Evolutionary conservation across 768 basidiomycete genomes (phyloP).

Genomic region (Suillus alpinus): DNA sequence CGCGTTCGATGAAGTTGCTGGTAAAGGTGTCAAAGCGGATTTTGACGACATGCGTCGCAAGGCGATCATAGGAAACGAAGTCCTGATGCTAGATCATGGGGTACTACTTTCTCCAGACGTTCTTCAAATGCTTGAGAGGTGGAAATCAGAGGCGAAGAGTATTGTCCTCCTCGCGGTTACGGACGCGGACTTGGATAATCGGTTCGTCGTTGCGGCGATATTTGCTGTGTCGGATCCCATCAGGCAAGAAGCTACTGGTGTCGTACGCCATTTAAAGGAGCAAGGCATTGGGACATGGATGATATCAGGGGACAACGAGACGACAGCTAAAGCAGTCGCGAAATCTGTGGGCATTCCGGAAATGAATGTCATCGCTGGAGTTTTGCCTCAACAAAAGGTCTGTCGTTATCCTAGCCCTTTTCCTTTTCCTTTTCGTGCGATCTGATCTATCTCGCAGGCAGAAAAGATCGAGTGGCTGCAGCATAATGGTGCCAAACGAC

Average conservation of each 20-base stretch:
- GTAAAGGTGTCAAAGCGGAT: conserved; percentile 57
- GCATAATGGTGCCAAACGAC: conserved; percentile 35
- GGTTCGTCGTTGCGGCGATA: conserved; percentile 39
- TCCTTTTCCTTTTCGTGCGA: neutral
- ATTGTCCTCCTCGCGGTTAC: conserved; percentile 58
- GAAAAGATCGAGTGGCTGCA: conserved; percentile 61
- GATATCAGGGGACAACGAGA: conserved; percentile 76
- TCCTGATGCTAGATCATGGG: conserved; percentile 55
- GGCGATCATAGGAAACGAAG: conserved; percentile 68
- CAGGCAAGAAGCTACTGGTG: conserved; percentile 53
- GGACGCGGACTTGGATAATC: conserved; percentile 3
- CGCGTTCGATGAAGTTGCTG: conserved; percentile 58
- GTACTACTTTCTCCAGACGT: conserved; percentile 30
- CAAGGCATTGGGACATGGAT: conserved; percentile 68
- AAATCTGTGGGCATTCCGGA: conserved; percentile 60
- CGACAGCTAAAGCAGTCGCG: conserved; percentile 72
- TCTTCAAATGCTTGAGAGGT: conserved; percentile 37
- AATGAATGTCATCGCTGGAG: conserved; percentile 72
- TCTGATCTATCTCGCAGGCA: conserved; percentile 34
- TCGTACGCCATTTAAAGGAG: conserved; percentile 52
- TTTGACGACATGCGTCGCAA: conserved; percentile 40
- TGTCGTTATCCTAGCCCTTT: neutral
- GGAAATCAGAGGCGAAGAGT: conserved; percentile 71
- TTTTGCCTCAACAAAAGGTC: conserved; percentile 81
- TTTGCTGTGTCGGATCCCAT: conserved; percentile 69